Evolutionary conservation across 192 early-diverging fungal genomes (phyloP).

Genomic region (Geosiphon pyriformis): DNA sequence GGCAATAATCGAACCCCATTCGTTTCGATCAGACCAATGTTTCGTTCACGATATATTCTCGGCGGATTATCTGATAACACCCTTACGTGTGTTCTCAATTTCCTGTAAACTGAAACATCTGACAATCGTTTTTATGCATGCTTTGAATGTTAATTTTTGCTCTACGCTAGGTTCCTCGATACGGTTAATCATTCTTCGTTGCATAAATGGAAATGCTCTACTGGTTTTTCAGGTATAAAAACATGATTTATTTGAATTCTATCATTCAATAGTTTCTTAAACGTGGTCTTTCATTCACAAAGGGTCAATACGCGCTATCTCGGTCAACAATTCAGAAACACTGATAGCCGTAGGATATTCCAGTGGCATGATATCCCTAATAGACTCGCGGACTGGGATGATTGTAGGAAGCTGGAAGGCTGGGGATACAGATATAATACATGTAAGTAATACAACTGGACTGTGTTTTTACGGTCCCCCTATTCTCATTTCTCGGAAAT

Average conservation of each 20-base stretch:
- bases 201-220: constrained; percentile 39
- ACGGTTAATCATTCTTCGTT: constrained; percentile 26
- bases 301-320: constrained; percentile 35
- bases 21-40: constrained; percentile 45
- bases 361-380: constrained; percentile 44
- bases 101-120: constrained; percentile 24
- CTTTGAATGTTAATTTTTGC: not conserved
- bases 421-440: constrained; percentile 49
- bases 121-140: constrained; percentile 27
- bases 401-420: constrained; percentile 52
- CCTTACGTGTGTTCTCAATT: constrained; percentile 38
- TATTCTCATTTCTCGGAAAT: not conserved
- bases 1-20: constrained; percentile 39
- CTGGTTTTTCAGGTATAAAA: not conserved
- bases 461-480: not conserved
- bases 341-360: constrained; percentile 50
- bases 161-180: constrained; percentile 33
- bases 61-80: constrained; percentile 44
- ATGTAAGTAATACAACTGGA: constrained; percentile 30
- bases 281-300: too few relatives aligned
- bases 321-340: constrained; percentile 44
- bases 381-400: constrained; percentile 51
- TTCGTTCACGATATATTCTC: constrained; percentile 43
- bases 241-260: too few relatives aligned
- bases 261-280: too few relatives aligned